These are phyloP conservation scores for Mycosarcoma maydis DNA, from an alignment of 1,284 basidiomycete genomes.

Conservation along the genomic window DNA sequence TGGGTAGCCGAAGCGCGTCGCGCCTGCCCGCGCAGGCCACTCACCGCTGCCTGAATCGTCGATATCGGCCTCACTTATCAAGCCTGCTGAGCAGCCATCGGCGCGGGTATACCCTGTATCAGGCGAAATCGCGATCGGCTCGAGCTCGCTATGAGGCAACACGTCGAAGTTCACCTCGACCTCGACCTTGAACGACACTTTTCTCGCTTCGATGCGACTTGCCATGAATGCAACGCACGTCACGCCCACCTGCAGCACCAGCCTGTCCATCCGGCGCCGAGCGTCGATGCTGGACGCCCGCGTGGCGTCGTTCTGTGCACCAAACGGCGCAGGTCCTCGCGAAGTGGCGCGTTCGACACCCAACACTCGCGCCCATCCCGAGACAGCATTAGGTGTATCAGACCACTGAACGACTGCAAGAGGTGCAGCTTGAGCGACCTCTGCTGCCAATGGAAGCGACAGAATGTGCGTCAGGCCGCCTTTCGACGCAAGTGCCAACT, in stretches of 20 bases:
- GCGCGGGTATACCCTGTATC: constrained; percentile 5
- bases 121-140: constrained; percentile 17
- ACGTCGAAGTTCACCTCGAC: constrained; percentile 27
- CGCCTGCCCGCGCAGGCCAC: neutral
- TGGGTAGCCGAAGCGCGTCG: constrained; percentile 17
- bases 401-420: constrained; percentile 48
- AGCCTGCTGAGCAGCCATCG: constrained; percentile 3
- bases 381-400: constrained; percentile 46
- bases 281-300: no score
- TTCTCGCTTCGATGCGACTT: constrained; percentile 34
- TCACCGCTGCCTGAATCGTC: no score
- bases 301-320: no score
- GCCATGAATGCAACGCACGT: constrained; percentile 41
- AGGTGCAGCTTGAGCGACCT: constrained; percentile 25
- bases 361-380: constrained; percentile 44
- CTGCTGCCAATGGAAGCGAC: constrained; percentile 33
- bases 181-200: constrained; percentile 25
- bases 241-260: constrained; percentile 35
- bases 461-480: constrained; percentile 43
- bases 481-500: constrained; percentile 35
- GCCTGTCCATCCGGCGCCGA: constrained; percentile 11
- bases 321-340: no score
- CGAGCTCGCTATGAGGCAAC: constrained; percentile 25
- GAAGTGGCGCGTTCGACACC: constrained; percentile 45
- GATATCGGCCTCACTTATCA: no score